Conservation (phyloP, 129 eudicot genomes). For the Lactuca saligna region DNA sequence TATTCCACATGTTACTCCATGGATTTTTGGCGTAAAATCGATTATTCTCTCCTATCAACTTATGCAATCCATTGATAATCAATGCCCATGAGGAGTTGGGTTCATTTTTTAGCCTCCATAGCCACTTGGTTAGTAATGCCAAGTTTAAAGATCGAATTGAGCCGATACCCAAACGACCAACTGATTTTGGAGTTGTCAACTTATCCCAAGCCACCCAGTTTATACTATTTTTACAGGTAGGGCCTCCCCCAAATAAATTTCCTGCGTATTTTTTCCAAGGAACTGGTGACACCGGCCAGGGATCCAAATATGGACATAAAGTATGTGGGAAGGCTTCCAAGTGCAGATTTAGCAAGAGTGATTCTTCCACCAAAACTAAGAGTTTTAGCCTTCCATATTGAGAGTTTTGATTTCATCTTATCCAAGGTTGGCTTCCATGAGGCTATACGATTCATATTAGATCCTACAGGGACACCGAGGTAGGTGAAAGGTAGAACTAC, state of each 20-base stretch:
- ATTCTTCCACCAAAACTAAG: not conserved
- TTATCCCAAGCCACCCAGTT: not conserved
- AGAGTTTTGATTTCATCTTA: not conserved
- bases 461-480: not conserved
- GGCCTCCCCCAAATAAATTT: not conserved
- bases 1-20: too few species aligned
- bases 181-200: not conserved
- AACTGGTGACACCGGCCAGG: not conserved
- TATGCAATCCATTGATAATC: too few species aligned
- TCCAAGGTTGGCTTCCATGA: not conserved
- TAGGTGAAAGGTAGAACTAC: not conserved
- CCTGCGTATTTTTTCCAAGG: not conserved
- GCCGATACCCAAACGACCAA: not conserved
- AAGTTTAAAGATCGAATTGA: not conserved
- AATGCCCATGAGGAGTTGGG: too few species aligned
- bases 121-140: not conserved
- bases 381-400: not conserved
- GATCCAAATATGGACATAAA: not conserved
- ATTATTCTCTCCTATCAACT: too few species aligned
- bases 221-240: not conserved
- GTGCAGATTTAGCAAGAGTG: not conserved
- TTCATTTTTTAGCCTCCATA: too few species aligned
- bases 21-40: too few species aligned
- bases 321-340: not conserved
- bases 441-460: not conserved